Evolutionary conservation across 2,329 filamentous ascomycete species (phyloP), one percentile per base, ranked within the genome.

Genomic region (Pseudogymnoascus sp.): DNA sequence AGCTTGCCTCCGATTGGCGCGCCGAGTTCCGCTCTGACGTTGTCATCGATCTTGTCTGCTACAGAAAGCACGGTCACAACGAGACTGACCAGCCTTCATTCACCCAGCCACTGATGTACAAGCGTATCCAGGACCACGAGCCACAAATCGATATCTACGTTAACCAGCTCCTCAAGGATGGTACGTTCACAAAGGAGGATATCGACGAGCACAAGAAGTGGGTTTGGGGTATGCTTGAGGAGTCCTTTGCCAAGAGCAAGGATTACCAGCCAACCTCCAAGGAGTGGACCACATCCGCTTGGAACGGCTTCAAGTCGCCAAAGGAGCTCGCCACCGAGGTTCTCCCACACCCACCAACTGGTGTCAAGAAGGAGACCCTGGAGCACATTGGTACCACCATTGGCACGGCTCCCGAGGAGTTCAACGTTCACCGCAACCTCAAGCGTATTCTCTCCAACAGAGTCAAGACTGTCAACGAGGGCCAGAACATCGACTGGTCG

Each of bases 91-190:
- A 99, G 81, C 94, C 94, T 57, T 96, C 93, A 39, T 99, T 99
- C 81, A 99, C 94, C n/a, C 94, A 99, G 75, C 94, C 94, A 39
- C 79, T 97, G 68, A 99, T 99, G 94, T 99, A 99, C 85, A 97
- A 97, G 86, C 90, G 89, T 71, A 97, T 99, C 73, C 84, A 86
- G 68, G 82, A 87, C 63, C 91, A 97, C 74, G 83, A 88, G 66
- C 85, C 88, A 50, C 90, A 94, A 73, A 86, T 99, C 63, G 88
- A 96, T 72, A 90, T 90, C 70, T 99, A 99, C 74, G 84, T 94
- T 67, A 84, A 96, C 71, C 90, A 96, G 81, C 86, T 99, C 60
- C 81, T 97, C 43, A 81, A 91, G 65, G 92, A 97, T 71, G 91
- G 92, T 69, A 96, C 90, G 60, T 99, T 99, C 78, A 96, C 90